Conservation (phyloP, 176 grass and related monocot genomes). For the Oryza rufipogon region DNA sequence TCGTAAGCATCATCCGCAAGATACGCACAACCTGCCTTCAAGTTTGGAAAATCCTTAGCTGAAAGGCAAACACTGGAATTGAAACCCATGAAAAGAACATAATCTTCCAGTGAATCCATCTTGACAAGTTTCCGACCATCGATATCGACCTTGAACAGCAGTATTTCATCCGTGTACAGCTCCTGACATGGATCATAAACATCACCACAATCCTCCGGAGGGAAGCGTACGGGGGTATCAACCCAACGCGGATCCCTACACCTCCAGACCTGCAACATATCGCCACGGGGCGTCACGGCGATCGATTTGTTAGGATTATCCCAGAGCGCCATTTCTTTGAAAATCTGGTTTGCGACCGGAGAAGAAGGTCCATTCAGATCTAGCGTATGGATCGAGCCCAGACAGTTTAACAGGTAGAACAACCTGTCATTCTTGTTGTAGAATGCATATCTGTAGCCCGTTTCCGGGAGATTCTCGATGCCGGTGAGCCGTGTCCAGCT, state of each 20-base stretch:
- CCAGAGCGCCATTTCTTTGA: too few relatives aligned
- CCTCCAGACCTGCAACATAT: too few relatives aligned
- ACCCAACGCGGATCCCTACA: too few relatives aligned
- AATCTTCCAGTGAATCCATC: not conserved
- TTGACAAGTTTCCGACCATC: not conserved
- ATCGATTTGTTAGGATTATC: too few relatives aligned
- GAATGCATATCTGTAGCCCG: not conserved
- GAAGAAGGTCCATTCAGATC: not conserved
- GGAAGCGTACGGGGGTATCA: not conserved
- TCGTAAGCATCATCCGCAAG: not conserved
- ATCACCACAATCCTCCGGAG: not conserved
- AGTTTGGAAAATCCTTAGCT: not conserved
- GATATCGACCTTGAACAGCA: not conserved
- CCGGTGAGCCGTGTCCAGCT: not conserved
- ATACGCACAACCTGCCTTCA: not conserved
- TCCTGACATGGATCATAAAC: not conserved
- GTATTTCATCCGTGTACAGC: not conserved
- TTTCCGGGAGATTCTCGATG: too few relatives aligned
- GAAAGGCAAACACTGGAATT: not conserved
- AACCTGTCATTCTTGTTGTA: slow-evolving; percentile 2
- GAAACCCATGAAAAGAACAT: slow-evolving; percentile 5
- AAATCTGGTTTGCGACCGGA: not conserved
- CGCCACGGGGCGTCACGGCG: too few relatives aligned
- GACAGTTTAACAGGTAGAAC: not conserved
- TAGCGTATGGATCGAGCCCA: not conserved